Conservation (phyloP, 78 protist genomes). For the Bigelowiella natans region DNA sequence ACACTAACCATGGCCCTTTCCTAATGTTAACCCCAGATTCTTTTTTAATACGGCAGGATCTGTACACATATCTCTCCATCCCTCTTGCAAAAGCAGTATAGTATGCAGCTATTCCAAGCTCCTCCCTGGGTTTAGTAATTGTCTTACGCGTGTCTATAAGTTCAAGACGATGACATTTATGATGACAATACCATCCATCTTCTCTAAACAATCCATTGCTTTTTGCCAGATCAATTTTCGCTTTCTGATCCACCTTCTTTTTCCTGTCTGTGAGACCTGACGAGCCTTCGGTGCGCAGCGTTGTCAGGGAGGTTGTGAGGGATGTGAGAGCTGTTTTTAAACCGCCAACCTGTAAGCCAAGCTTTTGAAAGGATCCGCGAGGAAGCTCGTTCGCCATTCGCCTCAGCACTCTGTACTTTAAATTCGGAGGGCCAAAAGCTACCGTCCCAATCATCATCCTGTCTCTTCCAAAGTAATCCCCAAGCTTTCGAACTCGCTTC, state of each 20-base stretch:
- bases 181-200: too few species aligned
- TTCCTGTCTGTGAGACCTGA: too few species aligned
- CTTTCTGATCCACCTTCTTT: too few species aligned
- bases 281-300: conserved; percentile 13
- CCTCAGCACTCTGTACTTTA: conserved; percentile 7
- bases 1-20: too few species aligned
- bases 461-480: conserved; percentile 15
- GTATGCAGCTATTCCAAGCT: not conserved
- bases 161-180: too few species aligned
- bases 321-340: conserved; percentile 18
- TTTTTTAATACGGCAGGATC: not conserved
- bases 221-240: too few species aligned
- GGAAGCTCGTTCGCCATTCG: conserved; percentile 16
- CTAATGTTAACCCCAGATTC: too few species aligned
- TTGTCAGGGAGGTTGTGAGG: conserved; percentile 14
- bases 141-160: too few species aligned
- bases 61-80: not conserved
- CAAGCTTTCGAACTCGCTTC: not conserved
- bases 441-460: conserved; percentile 2
- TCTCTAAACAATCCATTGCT: too few species aligned
- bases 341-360: not conserved
- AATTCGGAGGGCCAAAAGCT: conserved; percentile 5
- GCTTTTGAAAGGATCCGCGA: conserved; percentile 17
- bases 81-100: not conserved
- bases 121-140: too few species aligned